Evolutionary conservation across 2,329 filamentous ascomycete species (phyloP), one percentile per base, ranked within the genome.

Genomic region (Epichloe coenophiala): DNA sequence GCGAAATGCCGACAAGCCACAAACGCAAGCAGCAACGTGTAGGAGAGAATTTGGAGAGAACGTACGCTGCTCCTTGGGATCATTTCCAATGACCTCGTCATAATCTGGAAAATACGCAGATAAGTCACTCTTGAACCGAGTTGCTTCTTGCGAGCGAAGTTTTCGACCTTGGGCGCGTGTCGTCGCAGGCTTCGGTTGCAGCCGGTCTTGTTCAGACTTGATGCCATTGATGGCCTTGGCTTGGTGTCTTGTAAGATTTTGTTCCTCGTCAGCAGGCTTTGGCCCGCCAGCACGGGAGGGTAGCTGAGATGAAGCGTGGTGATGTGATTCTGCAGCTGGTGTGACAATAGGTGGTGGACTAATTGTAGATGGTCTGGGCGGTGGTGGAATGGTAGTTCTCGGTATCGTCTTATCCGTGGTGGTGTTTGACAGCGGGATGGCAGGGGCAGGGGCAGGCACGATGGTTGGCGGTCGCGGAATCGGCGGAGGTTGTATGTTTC

Each of bases 41-140:
- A 17, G 35, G 19, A 11, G 8, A 27, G 8, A 17, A 37, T 36
- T 31, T 31, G 27, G 3, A 31, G 47, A 17, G 21, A 38, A 73
- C 79, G 65, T 76, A 90, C 89, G 84, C 59, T 84, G 74, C 67
- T 90, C 84, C 59, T 84, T 84, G 39, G 83, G 80, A 55, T 88
- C 83, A 63, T 94, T 87, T 55, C 87, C 89, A 68, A 97, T 88
- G 57, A 96, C 80, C 64, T 95, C 88, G 67, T 96, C 90, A 67
- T 95, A 97, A 61, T 94, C 90, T 48, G 86, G 83, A 62, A 97
- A 96, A 69, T 95, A 97, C 46, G 81, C 78, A 38, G 89, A 84
- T 54, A 97, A 75, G 63, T 96, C 90, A 68, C 89, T 96, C 74
- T 94, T 95, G 69, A 89, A 84, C 58, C 88, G 78, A 48, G 84